Percentiles rank a stretch among this genome's conserved stretches.
Conservation (phyloP, 352 stramenopile species). For the Pythium chondricola region DNA sequence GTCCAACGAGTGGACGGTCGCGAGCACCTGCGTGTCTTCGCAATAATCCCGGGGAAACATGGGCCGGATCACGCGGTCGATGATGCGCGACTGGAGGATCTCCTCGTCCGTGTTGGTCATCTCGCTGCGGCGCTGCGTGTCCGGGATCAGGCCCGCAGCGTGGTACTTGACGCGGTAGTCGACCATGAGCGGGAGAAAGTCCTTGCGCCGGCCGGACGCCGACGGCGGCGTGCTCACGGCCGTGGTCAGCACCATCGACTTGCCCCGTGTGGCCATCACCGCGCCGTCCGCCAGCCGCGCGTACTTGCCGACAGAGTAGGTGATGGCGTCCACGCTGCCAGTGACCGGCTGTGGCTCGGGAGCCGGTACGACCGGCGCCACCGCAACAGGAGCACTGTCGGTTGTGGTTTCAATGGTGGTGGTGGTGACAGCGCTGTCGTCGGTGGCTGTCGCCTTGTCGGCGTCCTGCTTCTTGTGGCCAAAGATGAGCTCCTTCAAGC, state of each 20-base stretch:
- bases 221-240: slow-evolving; percentile 46
- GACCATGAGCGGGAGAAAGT: slow-evolving; percentile 91
- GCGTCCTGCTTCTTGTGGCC: slow-evolving; percentile 42
- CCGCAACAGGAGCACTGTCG: neutral
- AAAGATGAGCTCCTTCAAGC: slow-evolving; percentile 60
- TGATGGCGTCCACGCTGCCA: slow-evolving; percentile 44
- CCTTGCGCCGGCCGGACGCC: slow-evolving; percentile 36
- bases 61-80: slow-evolving; percentile 94
- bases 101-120: slow-evolving; percentile 92
- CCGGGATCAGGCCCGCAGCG: slow-evolving; percentile 83
- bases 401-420: slow-evolving; percentile 8
- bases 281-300: slow-evolving; percentile 80
- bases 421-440: neutral
- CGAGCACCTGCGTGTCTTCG: slow-evolving; percentile 94
- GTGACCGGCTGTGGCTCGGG: slow-evolving; percentile 20
- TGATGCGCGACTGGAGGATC: slow-evolving; percentile 93
- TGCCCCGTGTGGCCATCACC: slow-evolving; percentile 76
- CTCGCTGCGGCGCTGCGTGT: slow-evolving; percentile 82
- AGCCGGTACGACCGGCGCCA: neutral
- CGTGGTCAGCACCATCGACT: slow-evolving; percentile 85
- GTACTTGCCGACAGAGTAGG: slow-evolving; percentile 70
- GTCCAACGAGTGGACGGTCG: slow-evolving; percentile 86
- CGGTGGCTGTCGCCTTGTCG: slow-evolving; percentile 8
- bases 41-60: slow-evolving; percentile 93
- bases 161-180: slow-evolving; percentile 92